Percentiles rank a stretch among this genome's conserved stretches.
Evolutionary conservation across 805 yeast species (phyloP).

Genomic region (Starmerella tilneyi): DNA sequence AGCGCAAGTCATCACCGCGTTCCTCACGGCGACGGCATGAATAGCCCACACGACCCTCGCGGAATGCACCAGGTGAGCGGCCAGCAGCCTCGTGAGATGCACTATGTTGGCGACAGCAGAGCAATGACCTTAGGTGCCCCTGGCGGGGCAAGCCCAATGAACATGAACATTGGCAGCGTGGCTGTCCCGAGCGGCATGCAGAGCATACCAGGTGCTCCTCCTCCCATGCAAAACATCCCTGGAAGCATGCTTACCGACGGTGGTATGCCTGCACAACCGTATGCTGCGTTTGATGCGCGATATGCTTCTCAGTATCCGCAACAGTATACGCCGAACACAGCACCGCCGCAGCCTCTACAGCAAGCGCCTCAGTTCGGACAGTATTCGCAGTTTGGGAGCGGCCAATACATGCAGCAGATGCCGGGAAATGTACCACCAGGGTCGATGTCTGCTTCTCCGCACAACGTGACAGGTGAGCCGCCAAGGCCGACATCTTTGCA

Average conservation of each 20-base stretch:
- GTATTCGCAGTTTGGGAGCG: background rate
- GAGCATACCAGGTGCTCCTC: background rate
- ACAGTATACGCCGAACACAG: background rate
- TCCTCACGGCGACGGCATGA: slow-evolving; percentile 1
- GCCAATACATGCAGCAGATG: slow-evolving; percentile 1
- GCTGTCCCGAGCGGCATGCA: background rate
- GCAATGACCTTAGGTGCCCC: background rate
- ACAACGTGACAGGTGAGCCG: background rate
- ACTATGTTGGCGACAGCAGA: slow-evolving; percentile 6
- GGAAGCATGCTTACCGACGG: background rate
- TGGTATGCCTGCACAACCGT: slow-evolving; percentile 4
- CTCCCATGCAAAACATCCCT: background rate
- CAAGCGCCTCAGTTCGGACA: background rate
- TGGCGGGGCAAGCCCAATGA: background rate
- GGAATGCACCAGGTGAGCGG: background rate
- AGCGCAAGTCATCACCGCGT: slow-evolving; percentile 5
- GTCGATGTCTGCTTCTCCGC: background rate
- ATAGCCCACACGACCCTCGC: slow-evolving; percentile 1
- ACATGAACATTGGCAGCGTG: background rate
- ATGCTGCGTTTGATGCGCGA: background rate
- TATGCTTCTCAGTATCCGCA: background rate
- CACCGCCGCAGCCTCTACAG: background rate
- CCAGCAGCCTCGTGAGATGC: slow-evolving; percentile 1
- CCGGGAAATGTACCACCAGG: background rate
- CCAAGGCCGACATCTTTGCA: background rate